Evolutionary conservation across 2,329 filamentous ascomycete genomes (phyloP), one percentile per base, ranked within the genome.

Genomic region (Septoria petroselini): DNA sequence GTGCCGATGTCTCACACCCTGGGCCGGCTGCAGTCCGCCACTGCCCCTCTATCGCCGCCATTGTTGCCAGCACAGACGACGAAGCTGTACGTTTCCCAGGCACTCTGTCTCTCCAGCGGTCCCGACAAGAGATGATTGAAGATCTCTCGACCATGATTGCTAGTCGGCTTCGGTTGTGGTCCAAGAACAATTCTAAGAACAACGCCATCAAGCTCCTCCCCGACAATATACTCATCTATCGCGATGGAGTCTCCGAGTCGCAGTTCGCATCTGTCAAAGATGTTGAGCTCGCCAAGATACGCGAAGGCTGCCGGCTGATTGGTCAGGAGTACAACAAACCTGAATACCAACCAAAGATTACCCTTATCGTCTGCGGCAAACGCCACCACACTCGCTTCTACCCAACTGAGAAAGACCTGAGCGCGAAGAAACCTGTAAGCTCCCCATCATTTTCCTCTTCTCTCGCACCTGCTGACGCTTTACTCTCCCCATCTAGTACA

Each of bases 321-420:
- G 19, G 12, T 11, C 9, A 23, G n/a, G 25, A 23, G 9, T 14
- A 37, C 14, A 6, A 2, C 14, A 25, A 31, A 1, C 19, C 27
- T 14, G 19, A 43, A n/a, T 49, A 25, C 17, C 14, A 23, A 1
- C 39, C 40, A 1, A 45, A 12, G 3, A 46, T 42, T 9, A 68
- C 64, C 0, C 31, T 46, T 14, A 39, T 74, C 2, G 56, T 74
- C 2, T 66, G 67, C 3, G 62, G 59, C 1, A 73, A 75, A 48
- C 62, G 71, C 0, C 73, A 75, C 42, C 58, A 71, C 43, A 65
- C 66, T 0, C 65, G 71, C 0, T 72, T 75, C 58, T 74, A 66
- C 48, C 60, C 67, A 0, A 19, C 18, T 1, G 12, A 41, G 3
- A 15, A 34, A 9, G 29, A 37, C 59, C 90, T 96, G 62, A 83